These are phyloP conservation scores for Solanum lignicaule DNA, from an alignment of 257 asterid genomes.

Conservation along the genomic window DNA sequence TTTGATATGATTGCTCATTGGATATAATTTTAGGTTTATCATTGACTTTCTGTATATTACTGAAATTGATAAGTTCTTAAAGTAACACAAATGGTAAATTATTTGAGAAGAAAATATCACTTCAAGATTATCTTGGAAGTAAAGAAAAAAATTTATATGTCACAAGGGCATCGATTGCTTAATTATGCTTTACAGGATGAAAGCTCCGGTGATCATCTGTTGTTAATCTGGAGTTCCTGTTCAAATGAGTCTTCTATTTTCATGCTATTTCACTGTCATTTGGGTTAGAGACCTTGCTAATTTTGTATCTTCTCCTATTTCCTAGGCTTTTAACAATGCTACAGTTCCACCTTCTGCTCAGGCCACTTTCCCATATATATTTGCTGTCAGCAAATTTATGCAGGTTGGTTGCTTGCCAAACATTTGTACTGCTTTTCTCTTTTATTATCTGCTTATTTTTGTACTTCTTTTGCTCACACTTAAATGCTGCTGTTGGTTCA, in stretches of 20 bases:
- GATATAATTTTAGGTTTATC: background rate
- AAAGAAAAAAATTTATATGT: background rate
- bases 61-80: background rate
- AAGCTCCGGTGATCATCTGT: background rate
- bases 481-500: background rate
- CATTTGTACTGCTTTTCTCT: background rate
- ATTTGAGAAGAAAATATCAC: background rate
- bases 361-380: conserved; percentile 82
- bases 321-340: conserved; percentile 72
- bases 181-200: background rate
- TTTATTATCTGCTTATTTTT: background rate
- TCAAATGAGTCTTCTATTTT: background rate
- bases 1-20: background rate
- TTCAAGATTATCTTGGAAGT: background rate
- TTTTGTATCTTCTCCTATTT: background rate
- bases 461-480: background rate
- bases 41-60: background rate
- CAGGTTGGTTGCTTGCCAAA: conserved; percentile 45
- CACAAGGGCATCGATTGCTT: background rate
- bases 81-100: background rate
- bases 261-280: background rate
- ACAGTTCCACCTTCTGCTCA: conserved; percentile 87
- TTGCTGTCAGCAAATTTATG: conserved; percentile 87
- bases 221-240: background rate
- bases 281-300: background rate